Base-by-base conservation (phyloP, 176 grass and related monocot species). In the Rhynchospora pubera region DNA sequence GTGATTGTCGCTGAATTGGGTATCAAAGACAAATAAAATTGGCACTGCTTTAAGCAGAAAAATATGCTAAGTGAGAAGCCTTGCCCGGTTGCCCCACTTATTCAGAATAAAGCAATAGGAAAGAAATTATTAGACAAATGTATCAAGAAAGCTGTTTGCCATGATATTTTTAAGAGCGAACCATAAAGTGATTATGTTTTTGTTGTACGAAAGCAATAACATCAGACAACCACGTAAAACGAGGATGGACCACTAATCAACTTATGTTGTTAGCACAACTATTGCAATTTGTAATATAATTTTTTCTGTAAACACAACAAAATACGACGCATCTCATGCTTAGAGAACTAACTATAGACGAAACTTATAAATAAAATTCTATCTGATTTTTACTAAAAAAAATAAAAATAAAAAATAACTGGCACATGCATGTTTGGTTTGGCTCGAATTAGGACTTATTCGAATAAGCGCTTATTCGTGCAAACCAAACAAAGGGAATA, bases 141-240 rank as follows among this genome's bases (percentile, higher is more conserved):
- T 69, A 69, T 42, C 42, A 83, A 52, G 30, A 83, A 83, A 83
- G 59, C 46, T 66, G 80, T 18, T 51, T 11, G 18, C 45, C 63
- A n/a, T 69, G 60, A 83, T 28, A 66, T 83, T 65, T 65, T 44
- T 62, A 44, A 51, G 50, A 83, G 80, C n/a, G 34, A 79, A 61
- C 58, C 34, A 56, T 77, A 12, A 14, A 24, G 11, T 51, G 45
- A 73, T 24, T n/a, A n/a, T n/a, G 13, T 73, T 24, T 73, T 50
- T 73, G 13, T 73, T 73, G 68, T 50, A 26, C 69, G 44, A 74
- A 74, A 26, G 46, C 70, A 52, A 50, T 74, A 51, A 51, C 5
- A 52, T 74, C 70, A 52, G 26, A 52, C 13, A 51, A 50, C 45
- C 45, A 12, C 68, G 13, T 9, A 72, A 18, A 73, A 23, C 45